Evolutionary conservation across 495 filamentous ascomycete species (phyloP).

Genomic region (Trichoderma erinaceum): DNA sequence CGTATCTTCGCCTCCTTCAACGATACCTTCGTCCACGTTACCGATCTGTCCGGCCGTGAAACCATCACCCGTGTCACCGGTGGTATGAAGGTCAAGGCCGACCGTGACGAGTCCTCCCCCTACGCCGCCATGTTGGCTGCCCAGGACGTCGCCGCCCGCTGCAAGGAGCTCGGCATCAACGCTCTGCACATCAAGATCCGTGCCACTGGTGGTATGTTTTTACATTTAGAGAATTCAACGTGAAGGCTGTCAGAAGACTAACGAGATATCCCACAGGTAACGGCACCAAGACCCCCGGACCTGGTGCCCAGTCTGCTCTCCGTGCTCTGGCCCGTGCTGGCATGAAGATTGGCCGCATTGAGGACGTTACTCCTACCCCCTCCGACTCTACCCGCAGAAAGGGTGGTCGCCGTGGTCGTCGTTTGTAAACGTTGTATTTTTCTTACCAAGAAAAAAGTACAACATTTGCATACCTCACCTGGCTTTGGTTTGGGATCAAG

Average conservation of each 20-base stretch:
- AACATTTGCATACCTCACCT: constrained; percentile 15
- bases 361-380: constrained; percentile 98
- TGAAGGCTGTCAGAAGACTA: constrained; percentile 9
- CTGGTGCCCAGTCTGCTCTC: constrained; percentile 97
- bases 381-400: constrained; percentile 98
- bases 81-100: constrained; percentile 99
- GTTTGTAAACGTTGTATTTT: constrained; percentile 64
- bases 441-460: constrained; percentile 22
- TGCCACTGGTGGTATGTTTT: constrained; percentile 80
- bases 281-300: constrained; percentile 98
- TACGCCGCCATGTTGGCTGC: constrained; percentile 99
- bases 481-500: constrained; percentile 29
- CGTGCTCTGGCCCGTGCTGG: constrained; percentile 95
- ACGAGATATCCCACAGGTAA: constrained; percentile 53
- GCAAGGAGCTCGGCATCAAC: constrained; percentile 99
- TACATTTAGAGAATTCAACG: not conserved
- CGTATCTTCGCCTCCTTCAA: constrained; percentile 99
- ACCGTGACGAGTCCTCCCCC: constrained; percentile 98
- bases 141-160: constrained; percentile 87
- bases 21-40: constrained; percentile 98
- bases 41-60: constrained; percentile 99
- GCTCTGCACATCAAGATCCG: constrained; percentile 99
- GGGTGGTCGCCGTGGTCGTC: constrained; percentile 99
- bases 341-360: constrained; percentile 99
- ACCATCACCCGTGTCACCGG: constrained; percentile 98